phyloP scores from a whole-genome alignment of 2,329 filamentous ascomycete species.

The Colletotrichum sp. region DNA sequence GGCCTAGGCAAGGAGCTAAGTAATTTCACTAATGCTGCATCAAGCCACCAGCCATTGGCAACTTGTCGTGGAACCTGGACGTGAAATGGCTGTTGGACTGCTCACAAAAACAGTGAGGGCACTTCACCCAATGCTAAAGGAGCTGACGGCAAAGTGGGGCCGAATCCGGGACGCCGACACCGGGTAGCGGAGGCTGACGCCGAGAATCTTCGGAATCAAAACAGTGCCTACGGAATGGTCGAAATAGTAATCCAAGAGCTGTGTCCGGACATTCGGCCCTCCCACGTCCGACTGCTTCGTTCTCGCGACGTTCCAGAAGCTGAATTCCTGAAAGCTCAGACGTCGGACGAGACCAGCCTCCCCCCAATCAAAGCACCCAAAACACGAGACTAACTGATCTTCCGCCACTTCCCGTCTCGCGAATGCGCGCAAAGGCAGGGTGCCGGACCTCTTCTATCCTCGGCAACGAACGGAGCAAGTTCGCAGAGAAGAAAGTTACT shows the following conservation, averaged over 20 bases:
- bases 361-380: neutral
- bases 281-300: neutral
- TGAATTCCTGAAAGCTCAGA: neutral
- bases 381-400: neutral
- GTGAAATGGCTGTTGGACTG: too few relatives aligned
- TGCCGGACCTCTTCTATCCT: neutral
- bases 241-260: neutral
- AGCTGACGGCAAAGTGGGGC: neutral
- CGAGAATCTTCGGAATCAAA: neutral
- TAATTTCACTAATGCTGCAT: too few relatives aligned
- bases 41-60: too few relatives aligned
- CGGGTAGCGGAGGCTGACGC: neutral
- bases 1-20: too few relatives aligned
- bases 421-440: neutral
- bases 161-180: neutral
- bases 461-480: neutral
- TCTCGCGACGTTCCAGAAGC: neutral
- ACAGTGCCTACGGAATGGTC: neutral
- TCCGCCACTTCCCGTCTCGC: neutral
- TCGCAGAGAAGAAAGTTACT: neutral
- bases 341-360: neutral
- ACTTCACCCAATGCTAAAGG: too few relatives aligned
- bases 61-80: too few relatives aligned
- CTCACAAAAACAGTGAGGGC: too few relatives aligned
- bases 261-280: neutral